Evolutionary conservation across 1,284 basidiomycete species (phyloP), one percentile per base, ranked within the genome.

Genomic region (Tilletia indica): DNA sequence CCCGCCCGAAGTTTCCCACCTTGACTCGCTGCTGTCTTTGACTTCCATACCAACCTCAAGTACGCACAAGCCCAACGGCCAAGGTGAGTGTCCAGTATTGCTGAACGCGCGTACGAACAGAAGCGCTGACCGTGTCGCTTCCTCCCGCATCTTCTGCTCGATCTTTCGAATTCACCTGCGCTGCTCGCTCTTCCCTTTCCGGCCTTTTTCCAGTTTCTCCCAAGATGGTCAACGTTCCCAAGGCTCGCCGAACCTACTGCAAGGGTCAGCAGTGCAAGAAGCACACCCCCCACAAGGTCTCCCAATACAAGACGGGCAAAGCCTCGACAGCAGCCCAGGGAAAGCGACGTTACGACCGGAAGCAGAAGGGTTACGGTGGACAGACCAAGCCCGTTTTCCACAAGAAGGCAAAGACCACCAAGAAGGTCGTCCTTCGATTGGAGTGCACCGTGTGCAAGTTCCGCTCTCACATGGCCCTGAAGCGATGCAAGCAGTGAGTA

Each of bases 381-480:
- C 95, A 97, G 89, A 99, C 96, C 78, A 99, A 99, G 90, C 96
- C 97, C 80, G 95, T 98, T 87, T 98, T 98, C 92, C 96, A 98
- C 92, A 98, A 95, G 89, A 96, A 94, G 91, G 92, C 83, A 70
- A 85, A 85, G 83, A 81, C 93, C 80, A 98, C 96, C 79, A 99
- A 98, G 92, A 99, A 99, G 90, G 94, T 98, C 81, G 96, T 98
- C 71, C 89, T 99, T 78, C 91, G 95, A 86, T 88, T 98, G 85
- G 96, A 99, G 87, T 99, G 96, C 90, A 97, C 94, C 71, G 89
- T 90, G 68, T 99, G 96, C 92, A 99, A 99, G 87, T 95, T 96
- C 89, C 97, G 81, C 51, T 80, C 78, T 71, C 86, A 86, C 82
- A 86, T 98, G 78, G 85, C 93, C 31, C 89, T 99, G 85, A 99